Base-by-base conservation (phyloP, 2,329 filamentous ascomycete species). In the Cephalotrichum gorgonifer region DNA sequence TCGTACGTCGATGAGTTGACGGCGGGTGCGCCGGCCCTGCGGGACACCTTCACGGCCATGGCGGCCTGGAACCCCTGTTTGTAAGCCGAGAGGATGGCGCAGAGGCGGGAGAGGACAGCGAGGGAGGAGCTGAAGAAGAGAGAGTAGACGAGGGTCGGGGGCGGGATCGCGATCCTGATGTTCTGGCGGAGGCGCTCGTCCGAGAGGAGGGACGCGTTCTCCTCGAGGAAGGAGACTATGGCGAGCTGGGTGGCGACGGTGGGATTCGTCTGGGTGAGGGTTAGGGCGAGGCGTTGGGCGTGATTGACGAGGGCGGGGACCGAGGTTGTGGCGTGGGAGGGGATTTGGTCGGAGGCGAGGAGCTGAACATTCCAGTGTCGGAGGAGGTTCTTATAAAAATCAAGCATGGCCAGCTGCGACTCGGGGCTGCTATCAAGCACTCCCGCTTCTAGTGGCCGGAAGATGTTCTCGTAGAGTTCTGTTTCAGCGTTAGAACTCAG, bases 21-120 rank as follows among this genome's bases (percentile, higher is more conserved):
- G 8, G 54, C 57, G 17, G 57, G 50, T 25, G 54, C 57, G 44
- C 54, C 53, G 22, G 64, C 43, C 53, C 54, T 58, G 57, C 43
- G 54, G 50, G 57, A 59, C 9, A 28, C 33, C n/a, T 25, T 38
- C 31, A 26, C 33, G 52, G 57, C 50, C 68, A 78, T 78, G 50
- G 82, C 79, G 25, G 68, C 64, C 59, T 91, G 86, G 57, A 91
- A 88, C 0, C 83, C 79, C 23, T 72, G 72, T 62, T 93, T 93
- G 68, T 89, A 91, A 41, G 66, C 68, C 2, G 84, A 81, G 26
- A 94, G 72, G 25, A 89, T 73, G 44, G 74, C 73, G 60, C 81
- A 88, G 30, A 88, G 74, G 6, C 83, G 80, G 6, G 86, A 86
- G 3, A 86, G 69, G 15, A 77, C 77, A 17, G 75, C 74, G 14